Base-by-base conservation (phyloP, 306 rosid species). In the Echinosophora koreensis region DNA sequence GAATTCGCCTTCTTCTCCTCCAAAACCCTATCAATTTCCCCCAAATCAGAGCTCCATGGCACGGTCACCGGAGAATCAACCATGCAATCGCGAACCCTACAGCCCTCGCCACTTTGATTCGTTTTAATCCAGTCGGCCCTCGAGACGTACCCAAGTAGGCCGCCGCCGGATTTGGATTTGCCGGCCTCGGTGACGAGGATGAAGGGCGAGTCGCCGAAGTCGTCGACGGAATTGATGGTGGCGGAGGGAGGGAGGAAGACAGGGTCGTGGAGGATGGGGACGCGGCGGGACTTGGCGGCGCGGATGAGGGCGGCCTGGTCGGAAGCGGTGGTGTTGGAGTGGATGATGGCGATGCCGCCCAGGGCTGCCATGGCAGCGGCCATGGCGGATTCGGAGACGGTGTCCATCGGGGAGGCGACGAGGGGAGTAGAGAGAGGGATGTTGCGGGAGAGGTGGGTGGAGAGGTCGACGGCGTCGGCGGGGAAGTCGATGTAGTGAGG, bases 371-470 rank as follows among this genome's bases (percentile, higher is more conserved):
- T 91, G 73, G 96, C 71, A 4, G 86, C 57, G 46, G 97, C 94
- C 98, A 91, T 93, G 81, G 80, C 44, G 1, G 92, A 55, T 76
- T 91, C 98, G 6, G 96, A 91, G 52, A 93, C 92, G 12, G 97
- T 91, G 71, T 93, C 98, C 98, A 93, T 91, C 0, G 98, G 98
- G n/a, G 98, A 93, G n/a, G 98, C 88, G 11, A 91, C 90, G 70
- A 91, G 71, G 42, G 98, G 98, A n/a, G 85, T 56, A 11, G 88
- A 72, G 61, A 91, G 94, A 0, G 84, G 49, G 60, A 93, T 5
- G 32, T 84, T 87, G 66, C 97, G 96, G 57, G 84, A 83, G 80
- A 93, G 88, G 2, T 69, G 77, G 49, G 98, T 78, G 73, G 82
- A 60, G 47, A 91, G 87, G 22, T 68, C 74, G 77, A 93, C 98